Conservation (phyloP, 805 yeast genomes). For the Cyberlindnera nakhonratchasimensis region DNA sequence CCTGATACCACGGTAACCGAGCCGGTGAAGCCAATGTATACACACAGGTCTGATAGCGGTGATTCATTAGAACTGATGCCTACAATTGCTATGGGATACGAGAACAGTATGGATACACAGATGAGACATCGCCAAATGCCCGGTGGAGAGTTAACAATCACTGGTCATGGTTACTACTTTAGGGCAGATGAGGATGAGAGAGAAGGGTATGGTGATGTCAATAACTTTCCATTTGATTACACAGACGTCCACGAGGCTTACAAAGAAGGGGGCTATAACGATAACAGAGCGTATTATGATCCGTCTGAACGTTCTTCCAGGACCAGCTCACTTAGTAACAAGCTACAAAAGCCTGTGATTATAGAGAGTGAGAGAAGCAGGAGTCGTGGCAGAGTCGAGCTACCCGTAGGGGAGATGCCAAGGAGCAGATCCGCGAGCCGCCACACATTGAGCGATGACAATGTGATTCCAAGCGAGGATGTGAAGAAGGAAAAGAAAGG, state of each 20-base stretch:
- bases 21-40: constrained; percentile 7
- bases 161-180: constrained; percentile 25
- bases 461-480: not conserved
- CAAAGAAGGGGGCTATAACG: not conserved
- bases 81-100: constrained; percentile 28
- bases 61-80: constrained; percentile 27
- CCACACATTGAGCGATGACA: not conserved
- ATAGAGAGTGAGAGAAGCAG: not conserved
- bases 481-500: constrained; percentile 2
- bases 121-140: constrained; percentile 14
- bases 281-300: not conserved
- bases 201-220: not conserved
- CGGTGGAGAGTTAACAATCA: constrained; percentile 26
- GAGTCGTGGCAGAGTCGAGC: constrained; percentile 2
- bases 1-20: not conserved
- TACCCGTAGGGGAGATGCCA: not conserved
- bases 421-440: constrained; percentile 2
- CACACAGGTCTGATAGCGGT: constrained; percentile 18
- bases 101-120: constrained; percentile 22
- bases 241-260: not conserved
- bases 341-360: not conserved
- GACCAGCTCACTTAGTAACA: not conserved
- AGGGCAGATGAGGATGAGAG: constrained; percentile 6
- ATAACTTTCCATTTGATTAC: not conserved
- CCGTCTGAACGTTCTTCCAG: not conserved